These are phyloP conservation scores for Pichia sp. DNA, from an alignment of 1,139 yeast genomes.

Conservation along the genomic window DNA sequence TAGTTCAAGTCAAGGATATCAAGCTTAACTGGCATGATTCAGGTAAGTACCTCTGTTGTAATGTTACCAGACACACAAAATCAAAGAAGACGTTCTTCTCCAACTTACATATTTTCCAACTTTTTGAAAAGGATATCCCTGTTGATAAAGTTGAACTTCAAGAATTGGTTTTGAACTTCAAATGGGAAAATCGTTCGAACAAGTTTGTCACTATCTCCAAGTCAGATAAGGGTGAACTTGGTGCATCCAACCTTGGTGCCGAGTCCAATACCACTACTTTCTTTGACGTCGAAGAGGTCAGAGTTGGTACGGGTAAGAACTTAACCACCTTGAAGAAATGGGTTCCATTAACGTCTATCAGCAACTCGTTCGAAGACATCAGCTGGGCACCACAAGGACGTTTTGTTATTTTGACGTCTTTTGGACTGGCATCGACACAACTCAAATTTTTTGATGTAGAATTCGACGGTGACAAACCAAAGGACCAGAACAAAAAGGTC, in stretches of 20 bases:
- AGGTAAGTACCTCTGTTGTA: constrained; percentile 81
- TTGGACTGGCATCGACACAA: constrained; percentile 52
- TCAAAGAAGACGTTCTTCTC: constrained; percentile 90
- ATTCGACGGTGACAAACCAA: constrained; percentile 56
- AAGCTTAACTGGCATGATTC: constrained; percentile 93
- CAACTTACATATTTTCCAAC: constrained; percentile 86
- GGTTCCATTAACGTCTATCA: constrained; percentile 52
- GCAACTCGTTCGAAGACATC: constrained; percentile 52
- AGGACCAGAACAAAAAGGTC: constrained; percentile 41
- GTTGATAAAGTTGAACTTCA: constrained; percentile 92
- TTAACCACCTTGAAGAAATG: constrained; percentile 44
- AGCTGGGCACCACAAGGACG: constrained; percentile 94
- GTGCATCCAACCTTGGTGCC: constrained; percentile 60
- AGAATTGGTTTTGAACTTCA: constrained; percentile 82
- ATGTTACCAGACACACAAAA: constrained; percentile 95
- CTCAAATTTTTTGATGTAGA: constrained; percentile 85
- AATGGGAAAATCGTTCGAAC: constrained; percentile 94
- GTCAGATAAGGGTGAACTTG: constrained; percentile 41
- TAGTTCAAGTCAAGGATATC: constrained; percentile 92
- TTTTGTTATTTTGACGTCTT: constrained; percentile 73
- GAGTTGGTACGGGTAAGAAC: constrained; percentile 27
- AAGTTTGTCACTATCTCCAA: constrained; percentile 76
- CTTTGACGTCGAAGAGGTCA: constrained; percentile 68
- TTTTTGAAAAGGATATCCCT: constrained; percentile 85
- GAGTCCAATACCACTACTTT: constrained; percentile 72